These are phyloP conservation scores for Apium graveolens DNA, from an alignment of 129 eudicot genomes.

Conservation along the genomic window DNA sequence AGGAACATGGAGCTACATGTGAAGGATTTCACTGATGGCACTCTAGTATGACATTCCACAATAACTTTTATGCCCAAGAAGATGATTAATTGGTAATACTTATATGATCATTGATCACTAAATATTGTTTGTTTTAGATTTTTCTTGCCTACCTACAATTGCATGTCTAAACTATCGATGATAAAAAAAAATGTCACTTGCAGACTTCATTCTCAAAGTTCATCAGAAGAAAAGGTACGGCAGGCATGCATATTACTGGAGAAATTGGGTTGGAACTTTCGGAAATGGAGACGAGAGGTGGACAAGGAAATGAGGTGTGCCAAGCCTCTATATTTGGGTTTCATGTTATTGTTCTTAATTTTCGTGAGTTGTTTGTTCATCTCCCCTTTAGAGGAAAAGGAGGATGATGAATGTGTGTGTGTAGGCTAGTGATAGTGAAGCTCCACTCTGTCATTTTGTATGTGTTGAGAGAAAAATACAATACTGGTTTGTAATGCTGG, in stretches of 20 bases:
- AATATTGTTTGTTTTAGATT: neutral
- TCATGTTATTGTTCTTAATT: constrained; percentile 29
- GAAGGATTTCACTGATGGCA: constrained; percentile 35
- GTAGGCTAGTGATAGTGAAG: constrained; percentile 49
- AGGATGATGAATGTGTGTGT: constrained; percentile 71
- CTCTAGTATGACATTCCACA: constrained; percentile 23
- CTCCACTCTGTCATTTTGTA: constrained; percentile 42
- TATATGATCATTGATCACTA: neutral
- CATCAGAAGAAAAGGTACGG: neutral
- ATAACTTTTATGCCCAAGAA: neutral
- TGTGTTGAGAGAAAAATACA: constrained; percentile 1
- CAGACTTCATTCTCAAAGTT: constrained; percentile 13
- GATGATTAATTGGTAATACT: constrained; percentile 20
- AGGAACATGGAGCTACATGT: constrained; percentile 64
- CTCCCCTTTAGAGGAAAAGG: constrained; percentile 49
- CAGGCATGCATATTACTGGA: constrained; percentile 1
- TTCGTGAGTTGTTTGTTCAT: constrained; percentile 40
- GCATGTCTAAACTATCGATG: neutral
- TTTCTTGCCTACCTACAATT: neutral
- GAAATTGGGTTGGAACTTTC: neutral
- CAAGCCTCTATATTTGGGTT: constrained; percentile 25
- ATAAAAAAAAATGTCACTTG: neutral
- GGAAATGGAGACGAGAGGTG: constrained; percentile 21
- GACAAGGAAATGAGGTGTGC: constrained; percentile 39
- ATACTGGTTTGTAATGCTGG: neutral